These are phyloP conservation scores for Dichomitus squalens DNA, from an alignment of 1,284 basidiomycete species.

Conservation along the genomic window DNA sequence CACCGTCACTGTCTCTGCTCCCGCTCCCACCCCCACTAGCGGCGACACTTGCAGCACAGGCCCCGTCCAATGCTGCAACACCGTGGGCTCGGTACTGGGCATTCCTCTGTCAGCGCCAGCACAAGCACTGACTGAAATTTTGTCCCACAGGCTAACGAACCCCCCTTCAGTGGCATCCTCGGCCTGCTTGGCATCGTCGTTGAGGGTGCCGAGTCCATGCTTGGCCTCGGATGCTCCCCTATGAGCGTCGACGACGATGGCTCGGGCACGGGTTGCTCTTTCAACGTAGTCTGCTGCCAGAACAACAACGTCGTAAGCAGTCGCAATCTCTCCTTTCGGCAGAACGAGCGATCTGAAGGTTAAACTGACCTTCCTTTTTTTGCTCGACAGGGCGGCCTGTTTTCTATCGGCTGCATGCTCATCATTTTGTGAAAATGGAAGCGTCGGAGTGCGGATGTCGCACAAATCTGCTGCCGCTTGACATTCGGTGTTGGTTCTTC, in stretches of 20 bases:
- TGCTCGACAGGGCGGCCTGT: conserved; percentile 18
- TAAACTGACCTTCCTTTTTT: no score
- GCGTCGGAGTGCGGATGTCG: not conserved
- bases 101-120: no score
- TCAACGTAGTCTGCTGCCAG: conserved; percentile 27
- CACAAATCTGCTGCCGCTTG: not conserved
- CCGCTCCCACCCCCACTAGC: conserved; percentile 12
- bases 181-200: conserved; percentile 26
- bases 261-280: conserved; percentile 13
- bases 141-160: conserved; percentile 10
- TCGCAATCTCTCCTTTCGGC: not conserved
- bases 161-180: conserved; percentile 10
- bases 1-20: conserved; percentile 19
- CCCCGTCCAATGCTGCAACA: conserved; percentile 23
- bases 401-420: conserved; percentile 24
- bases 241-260: conserved; percentile 23
- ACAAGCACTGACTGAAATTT: not conserved
- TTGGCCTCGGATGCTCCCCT: conserved; percentile 27
- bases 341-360: not conserved
- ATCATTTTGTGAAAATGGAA: conserved; percentile 12
- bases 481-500: not conserved
- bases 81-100: conserved; percentile 13
- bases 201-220: conserved; percentile 15
- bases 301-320: conserved; percentile 25
- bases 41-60: conserved; percentile 21